Percentiles rank a stretch among this genome's conserved stretches.
Evolutionary conservation across 768 basidiomycete genomes (phyloP).

Genomic region (Agaricus bisporus): DNA sequence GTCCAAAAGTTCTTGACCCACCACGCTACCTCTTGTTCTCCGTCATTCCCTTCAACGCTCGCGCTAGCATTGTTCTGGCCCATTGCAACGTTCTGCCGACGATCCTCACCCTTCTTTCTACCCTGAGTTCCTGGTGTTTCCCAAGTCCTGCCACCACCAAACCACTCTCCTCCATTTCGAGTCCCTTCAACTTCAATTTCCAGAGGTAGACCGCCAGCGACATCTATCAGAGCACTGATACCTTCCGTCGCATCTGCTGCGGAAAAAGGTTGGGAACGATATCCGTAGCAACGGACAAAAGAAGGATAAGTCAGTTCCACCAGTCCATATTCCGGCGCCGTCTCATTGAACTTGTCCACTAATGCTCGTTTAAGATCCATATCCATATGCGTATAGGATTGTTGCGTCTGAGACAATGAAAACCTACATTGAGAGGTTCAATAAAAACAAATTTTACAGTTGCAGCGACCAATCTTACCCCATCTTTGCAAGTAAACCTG

Average conservation of each 20-base stretch:
- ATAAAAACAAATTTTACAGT: not conserved
- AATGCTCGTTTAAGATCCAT: conserved; percentile 84
- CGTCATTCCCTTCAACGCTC: conserved; percentile 22
- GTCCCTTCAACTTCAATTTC: conserved; percentile 88
- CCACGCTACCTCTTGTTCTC: conserved; percentile 48
- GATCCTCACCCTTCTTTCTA: conserved; percentile 29
- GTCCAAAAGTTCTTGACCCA: conserved; percentile 94
- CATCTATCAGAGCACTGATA: conserved; percentile 80
- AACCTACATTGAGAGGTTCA: conserved; percentile 46
- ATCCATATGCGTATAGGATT: conserved; percentile 94
- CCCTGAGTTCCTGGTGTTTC: conserved; percentile 39
- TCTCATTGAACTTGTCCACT: conserved; percentile 74
- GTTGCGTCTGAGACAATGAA: conserved; percentile 90
- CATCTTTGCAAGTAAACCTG: conserved; percentile 96
- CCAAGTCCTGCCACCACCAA: conserved; percentile 81
- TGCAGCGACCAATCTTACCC: conserved; percentile 49
- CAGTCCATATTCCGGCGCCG: conserved; percentile 93
- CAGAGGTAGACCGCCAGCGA: conserved; percentile 84
- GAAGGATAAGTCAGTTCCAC: conserved; percentile 91
- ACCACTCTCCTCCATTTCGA: conserved; percentile 93
- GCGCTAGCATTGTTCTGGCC: conserved; percentile 1
- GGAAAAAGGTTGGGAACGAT: conserved; percentile 79
- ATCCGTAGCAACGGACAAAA: conserved; percentile 89
- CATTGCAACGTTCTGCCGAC: not conserved
- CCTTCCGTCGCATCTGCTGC: conserved; percentile 94